A percentile compares a stretch with the other conserved stretches of the same genome.
Conservation (phyloP, 78 protist species). For the Dictyostelium citrinum region DNA sequence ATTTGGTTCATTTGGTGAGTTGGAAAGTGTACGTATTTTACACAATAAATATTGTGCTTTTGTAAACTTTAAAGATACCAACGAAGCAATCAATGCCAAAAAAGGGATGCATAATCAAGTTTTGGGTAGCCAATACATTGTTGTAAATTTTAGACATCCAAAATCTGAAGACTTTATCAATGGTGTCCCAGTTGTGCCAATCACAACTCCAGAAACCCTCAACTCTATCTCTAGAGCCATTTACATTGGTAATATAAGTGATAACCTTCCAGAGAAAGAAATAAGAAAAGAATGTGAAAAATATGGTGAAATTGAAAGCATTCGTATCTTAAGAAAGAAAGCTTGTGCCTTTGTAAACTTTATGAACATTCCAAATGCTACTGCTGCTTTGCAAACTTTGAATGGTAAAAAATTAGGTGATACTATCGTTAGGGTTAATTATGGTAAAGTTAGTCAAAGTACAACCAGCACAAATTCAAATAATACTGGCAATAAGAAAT, state of each 20-base stretch:
- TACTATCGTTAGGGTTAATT: slow-evolving; percentile 63
- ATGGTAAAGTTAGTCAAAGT: slow-evolving; percentile 45
- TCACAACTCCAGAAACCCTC: slow-evolving; percentile 70
- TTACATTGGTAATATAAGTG: slow-evolving; percentile 78
- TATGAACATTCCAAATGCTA: slow-evolving; percentile 65
- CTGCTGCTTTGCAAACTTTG: slow-evolving; percentile 52
- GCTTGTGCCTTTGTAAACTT: slow-evolving; percentile 86
- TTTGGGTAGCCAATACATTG: slow-evolving; percentile 39
- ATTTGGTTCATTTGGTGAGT: slow-evolving; percentile 60
- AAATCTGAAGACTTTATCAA: slow-evolving; percentile 12
- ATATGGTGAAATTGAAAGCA: slow-evolving; percentile 81
- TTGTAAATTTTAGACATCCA: slow-evolving; percentile 74
- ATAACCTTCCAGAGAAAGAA: slow-evolving; percentile 66
- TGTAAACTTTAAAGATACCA: slow-evolving; percentile 59
- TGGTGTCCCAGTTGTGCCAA: neutral
- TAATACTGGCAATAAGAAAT: neutral
- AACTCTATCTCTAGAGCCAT: slow-evolving; percentile 68
- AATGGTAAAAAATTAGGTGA: slow-evolving; percentile 72
- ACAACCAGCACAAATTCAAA: neutral
- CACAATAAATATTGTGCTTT: slow-evolving; percentile 77
- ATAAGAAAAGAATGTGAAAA: slow-evolving; percentile 53
- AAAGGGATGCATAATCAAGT: slow-evolving; percentile 61
- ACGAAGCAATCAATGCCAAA: slow-evolving; percentile 40
- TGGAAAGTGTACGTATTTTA: slow-evolving; percentile 68
- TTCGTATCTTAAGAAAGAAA: slow-evolving; percentile 58